These are phyloP conservation scores for Daphne laureola DNA, from an alignment of 441 rosid species.

Conservation along the genomic window DNA sequence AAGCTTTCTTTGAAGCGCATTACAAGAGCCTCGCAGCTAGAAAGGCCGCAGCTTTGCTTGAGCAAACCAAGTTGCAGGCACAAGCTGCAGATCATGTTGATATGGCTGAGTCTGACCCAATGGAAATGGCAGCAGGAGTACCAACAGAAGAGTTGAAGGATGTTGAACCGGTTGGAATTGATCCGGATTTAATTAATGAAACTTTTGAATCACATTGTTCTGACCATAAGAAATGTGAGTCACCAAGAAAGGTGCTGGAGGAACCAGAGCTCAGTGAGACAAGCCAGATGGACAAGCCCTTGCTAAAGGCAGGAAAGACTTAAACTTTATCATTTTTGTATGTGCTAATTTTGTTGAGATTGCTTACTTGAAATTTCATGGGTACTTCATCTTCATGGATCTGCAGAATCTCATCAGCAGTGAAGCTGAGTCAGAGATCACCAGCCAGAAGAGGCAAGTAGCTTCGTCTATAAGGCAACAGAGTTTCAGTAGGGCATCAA, in stretches of 20 bases:
- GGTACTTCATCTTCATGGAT: slow-evolving; percentile 1
- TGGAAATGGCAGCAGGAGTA: background rate
- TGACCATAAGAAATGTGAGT: slow-evolving; percentile 15
- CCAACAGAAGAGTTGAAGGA: background rate
- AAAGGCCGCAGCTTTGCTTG: slow-evolving; percentile 55
- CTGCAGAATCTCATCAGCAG: slow-evolving; percentile 24
- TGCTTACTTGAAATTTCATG: background rate
- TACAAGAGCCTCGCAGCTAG: slow-evolving; percentile 61
- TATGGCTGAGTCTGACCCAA: slow-evolving; percentile 7
- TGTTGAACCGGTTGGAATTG: slow-evolving; percentile 5
- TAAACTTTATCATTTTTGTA: background rate
- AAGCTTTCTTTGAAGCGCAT: slow-evolving; percentile 79
- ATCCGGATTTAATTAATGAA: slow-evolving; percentile 12
- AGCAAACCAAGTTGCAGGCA: slow-evolving; percentile 27
- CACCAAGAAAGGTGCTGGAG: slow-evolving; percentile 13
- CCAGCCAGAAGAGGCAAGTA: slow-evolving; percentile 29
- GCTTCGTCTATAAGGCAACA: slow-evolving; percentile 18
- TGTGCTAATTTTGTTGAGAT: background rate
- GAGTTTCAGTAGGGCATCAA: slow-evolving; percentile 15
- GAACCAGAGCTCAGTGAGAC: slow-evolving; percentile 20
- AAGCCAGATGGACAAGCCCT: slow-evolving; percentile 28
- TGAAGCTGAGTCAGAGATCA: slow-evolving; percentile 18
- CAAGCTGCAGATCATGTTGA: slow-evolving; percentile 7
- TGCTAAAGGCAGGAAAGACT: slow-evolving; percentile 32
- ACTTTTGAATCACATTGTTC: slow-evolving; percentile 18